Percentiles rank a stretch among this genome's conserved stretches.
Evolutionary conservation across 2,329 filamentous ascomycete species (phyloP).

Genomic region (Aspergillus brunneoviolaceus): DNA sequence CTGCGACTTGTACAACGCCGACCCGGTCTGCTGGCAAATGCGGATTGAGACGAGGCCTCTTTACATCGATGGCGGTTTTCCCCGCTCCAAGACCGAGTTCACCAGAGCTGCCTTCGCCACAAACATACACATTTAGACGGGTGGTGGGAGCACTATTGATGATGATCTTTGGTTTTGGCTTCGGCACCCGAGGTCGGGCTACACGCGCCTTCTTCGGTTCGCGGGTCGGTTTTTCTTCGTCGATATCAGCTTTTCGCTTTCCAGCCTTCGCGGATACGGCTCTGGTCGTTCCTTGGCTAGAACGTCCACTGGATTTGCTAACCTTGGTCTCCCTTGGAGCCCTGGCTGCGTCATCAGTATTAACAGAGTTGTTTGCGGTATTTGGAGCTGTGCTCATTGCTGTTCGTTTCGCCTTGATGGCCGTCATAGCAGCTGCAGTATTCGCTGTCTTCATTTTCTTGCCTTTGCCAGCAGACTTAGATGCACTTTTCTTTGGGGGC

Average conservation of each 20-base stretch:
- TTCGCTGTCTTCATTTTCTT: constrained; percentile 22
- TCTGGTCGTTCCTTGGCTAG: constrained; percentile 21
- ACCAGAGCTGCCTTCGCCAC: constrained; percentile 75
- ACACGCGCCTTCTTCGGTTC: constrained; percentile 34
- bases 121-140: constrained; percentile 71
- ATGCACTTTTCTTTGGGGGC: constrained; percentile 32
- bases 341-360: constrained; percentile 20
- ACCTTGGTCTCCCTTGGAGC: constrained; percentile 27
- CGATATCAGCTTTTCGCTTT: constrained; percentile 37
- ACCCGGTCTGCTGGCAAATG: constrained; percentile 57
- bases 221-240: constrained; percentile 27
- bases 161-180: constrained; percentile 39
- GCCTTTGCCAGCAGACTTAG: constrained; percentile 23
- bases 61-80: constrained; percentile 68
- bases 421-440: constrained; percentile 25
- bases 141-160: constrained; percentile 63
- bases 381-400: background rate
- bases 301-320: constrained; percentile 9
- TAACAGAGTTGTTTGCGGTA: constrained; percentile 17
- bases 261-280: constrained; percentile 19
- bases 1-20: constrained; percentile 71
- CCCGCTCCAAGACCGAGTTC: constrained; percentile 75
- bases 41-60: constrained; percentile 69
- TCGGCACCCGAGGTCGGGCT: constrained; percentile 28
- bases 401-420: constrained; percentile 13